A percentile compares a stretch with the other conserved stretches of the same genome.
Conservation (phyloP, 2,329 filamentous ascomycete species). For the Aureobasidium namibiae region DNA sequence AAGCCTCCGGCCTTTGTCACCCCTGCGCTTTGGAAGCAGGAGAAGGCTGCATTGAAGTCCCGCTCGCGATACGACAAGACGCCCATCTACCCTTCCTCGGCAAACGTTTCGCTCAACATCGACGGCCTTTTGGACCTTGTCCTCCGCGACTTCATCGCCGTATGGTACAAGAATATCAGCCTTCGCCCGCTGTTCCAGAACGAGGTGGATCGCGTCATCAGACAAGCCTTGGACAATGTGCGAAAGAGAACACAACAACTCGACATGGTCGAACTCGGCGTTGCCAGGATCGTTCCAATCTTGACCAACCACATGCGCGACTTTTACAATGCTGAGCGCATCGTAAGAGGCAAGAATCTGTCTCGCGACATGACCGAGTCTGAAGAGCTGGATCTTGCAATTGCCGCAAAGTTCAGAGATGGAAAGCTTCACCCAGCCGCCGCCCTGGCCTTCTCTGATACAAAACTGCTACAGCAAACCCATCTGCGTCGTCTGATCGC, state of each 20-base stretch:
- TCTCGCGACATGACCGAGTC: conserved; percentile 90
- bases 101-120: conserved; percentile 68
- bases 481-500: conserved; percentile 71
- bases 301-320: conserved; percentile 82
- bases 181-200: conserved; percentile 70
- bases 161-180: conserved; percentile 87
- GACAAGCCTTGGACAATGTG: conserved; percentile 62
- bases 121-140: conserved; percentile 71
- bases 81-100: conserved; percentile 67
- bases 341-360: conserved; percentile 77
- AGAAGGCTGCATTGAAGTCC: conserved; percentile 57
- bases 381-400: conserved; percentile 88
- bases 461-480: conserved; percentile 77
- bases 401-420: conserved; percentile 87
- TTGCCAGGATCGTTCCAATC: conserved; percentile 76
- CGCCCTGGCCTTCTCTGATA: conserved; percentile 73
- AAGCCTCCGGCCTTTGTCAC: conserved; percentile 20
- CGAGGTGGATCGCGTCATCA: conserved; percentile 74
- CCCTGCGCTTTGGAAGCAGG: conserved; percentile 54
- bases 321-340: conserved; percentile 82
- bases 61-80: conserved; percentile 59
- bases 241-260: conserved; percentile 63
- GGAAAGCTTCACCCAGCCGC: conserved; percentile 84
- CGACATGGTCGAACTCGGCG: conserved; percentile 76
- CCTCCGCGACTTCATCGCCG: conserved; percentile 72